A percentile compares a stretch with the other conserved stretches of the same genome.
These are phyloP conservation scores for Cyanodermella asteris DNA, from an alignment of 2,329 filamentous ascomycete species.

Conservation along the genomic window DNA sequence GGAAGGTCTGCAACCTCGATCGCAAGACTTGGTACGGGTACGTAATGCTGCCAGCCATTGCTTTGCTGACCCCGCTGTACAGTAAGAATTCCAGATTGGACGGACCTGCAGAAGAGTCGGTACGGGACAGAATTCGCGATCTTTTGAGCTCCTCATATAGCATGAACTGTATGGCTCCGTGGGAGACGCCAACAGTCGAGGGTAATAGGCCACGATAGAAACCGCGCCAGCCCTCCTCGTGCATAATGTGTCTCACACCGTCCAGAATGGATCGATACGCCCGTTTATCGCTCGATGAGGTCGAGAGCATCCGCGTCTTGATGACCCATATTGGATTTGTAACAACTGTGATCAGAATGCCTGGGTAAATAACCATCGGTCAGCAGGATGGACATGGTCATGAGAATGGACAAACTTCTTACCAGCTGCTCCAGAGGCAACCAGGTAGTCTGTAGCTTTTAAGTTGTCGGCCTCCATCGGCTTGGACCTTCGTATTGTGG, in stretches of 20 bases:
- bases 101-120: constrained; percentile 19
- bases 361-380: constrained; percentile 24
- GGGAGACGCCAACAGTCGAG: constrained; percentile 65
- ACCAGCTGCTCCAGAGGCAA: constrained; percentile 45
- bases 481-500: too few relatives aligned
- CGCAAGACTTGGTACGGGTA: constrained; percentile 92
- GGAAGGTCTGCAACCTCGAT: constrained; percentile 71
- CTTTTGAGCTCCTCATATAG: constrained; percentile 63
- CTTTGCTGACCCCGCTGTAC: constrained; percentile 60
- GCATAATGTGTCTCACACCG: constrained; percentile 45
- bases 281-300: constrained; percentile 47
- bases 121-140: constrained; percentile 26
- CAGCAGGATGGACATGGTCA: constrained; percentile 8
- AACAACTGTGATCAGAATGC: constrained; percentile 53
- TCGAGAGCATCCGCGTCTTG: constrained; percentile 90
- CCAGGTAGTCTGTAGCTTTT: constrained; percentile 52
- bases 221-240: constrained; percentile 49
- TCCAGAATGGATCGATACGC: constrained; percentile 62
- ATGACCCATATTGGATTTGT: constrained; percentile 97
- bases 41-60: constrained; percentile 71
- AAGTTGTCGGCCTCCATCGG: constrained; percentile 28
- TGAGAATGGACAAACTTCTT: constrained; percentile 8
- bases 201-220: constrained; percentile 78
- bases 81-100: constrained; percentile 58
- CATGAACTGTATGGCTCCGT: constrained; percentile 88